These are phyloP conservation scores for Thelonectria blattea DNA, from an alignment of 2,329 filamentous ascomycete species.

Conservation along the genomic window DNA sequence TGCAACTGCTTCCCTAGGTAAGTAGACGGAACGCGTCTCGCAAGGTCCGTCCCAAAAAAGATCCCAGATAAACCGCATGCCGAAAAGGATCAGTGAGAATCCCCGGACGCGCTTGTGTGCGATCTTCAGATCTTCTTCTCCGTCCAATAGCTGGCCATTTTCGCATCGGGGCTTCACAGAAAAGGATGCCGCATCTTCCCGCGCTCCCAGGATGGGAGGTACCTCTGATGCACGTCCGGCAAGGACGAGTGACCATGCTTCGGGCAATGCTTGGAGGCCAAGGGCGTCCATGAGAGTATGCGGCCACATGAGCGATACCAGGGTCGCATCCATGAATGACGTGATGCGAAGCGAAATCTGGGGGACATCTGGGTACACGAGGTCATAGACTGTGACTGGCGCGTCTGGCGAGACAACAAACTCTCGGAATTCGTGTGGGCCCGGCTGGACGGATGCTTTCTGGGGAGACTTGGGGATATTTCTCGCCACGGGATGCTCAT, in stretches of 20 bases:
- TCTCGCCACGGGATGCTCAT: background rate
- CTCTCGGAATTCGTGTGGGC: background rate
- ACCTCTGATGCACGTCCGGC: constrained; percentile 50
- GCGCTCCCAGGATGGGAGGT: constrained; percentile 19
- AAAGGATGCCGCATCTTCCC: background rate
- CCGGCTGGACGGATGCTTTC: background rate
- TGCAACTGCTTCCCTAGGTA: constrained; percentile 43
- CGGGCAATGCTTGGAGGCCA: constrained; percentile 49
- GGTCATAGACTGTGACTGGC: constrained; percentile 44
- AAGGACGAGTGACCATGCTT: constrained; percentile 53
- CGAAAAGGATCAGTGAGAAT: constrained; percentile 41
- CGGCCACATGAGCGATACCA: constrained; percentile 52
- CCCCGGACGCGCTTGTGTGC: constrained; percentile 35
- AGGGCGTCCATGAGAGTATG: constrained; percentile 56
- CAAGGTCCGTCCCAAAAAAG: constrained; percentile 39
- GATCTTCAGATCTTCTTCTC: constrained; percentile 16
- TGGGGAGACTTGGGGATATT: background rate
- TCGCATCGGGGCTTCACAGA: constrained; percentile 16
- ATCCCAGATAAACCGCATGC: constrained; percentile 43
- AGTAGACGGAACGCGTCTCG: constrained; percentile 47
- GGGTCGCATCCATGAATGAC: constrained; percentile 55
- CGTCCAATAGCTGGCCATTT: background rate
- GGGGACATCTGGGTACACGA: constrained; percentile 48
- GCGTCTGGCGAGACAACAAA: constrained; percentile 1
- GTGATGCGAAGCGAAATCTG: constrained; percentile 54